These are phyloP conservation scores for Penicillium sp. DNA, from an alignment of 2,329 filamentous ascomycete genomes.

Conservation along the genomic window DNA sequence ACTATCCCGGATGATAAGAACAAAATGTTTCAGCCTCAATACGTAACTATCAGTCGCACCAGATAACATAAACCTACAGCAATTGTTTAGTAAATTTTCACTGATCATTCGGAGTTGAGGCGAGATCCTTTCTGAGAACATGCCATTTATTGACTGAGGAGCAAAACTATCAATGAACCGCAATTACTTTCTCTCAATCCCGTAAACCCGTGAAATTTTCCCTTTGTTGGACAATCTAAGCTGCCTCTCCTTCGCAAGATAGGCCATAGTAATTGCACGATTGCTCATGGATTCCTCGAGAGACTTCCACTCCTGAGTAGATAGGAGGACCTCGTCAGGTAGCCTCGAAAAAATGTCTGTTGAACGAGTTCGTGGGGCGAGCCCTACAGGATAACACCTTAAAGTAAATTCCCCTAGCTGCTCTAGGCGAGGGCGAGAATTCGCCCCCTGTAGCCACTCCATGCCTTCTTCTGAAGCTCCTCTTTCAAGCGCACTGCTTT, in stretches of 20 bases:
- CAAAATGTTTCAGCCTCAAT: too few species aligned
- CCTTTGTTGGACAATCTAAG: neutral
- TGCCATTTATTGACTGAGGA: too few species aligned
- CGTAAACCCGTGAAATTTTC: neutral
- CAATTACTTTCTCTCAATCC: neutral
- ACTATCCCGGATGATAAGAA: too few species aligned
- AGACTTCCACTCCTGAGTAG: conserved; percentile 17
- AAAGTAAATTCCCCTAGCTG: conserved; percentile 22
- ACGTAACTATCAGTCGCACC: too few species aligned
- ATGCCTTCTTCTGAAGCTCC: neutral
- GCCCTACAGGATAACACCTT: conserved; percentile 15
- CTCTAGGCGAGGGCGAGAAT: conserved; percentile 1
- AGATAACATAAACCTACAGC: too few species aligned
- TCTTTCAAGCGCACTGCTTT: neutral
- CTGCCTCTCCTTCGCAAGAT: conserved; percentile 17
- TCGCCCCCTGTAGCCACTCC: neutral
- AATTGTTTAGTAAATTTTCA: too few species aligned
- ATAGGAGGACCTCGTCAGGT: conserved; percentile 20
- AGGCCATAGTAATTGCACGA: conserved; percentile 17
- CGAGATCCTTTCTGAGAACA: too few species aligned
- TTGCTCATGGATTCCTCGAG: conserved; percentile 10
- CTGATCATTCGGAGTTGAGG: too few species aligned
- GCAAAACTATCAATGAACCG: neutral
- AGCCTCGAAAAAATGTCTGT: conserved; percentile 28
- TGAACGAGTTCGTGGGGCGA: conserved; percentile 22